These are phyloP conservation scores for Karstenula rhodostoma DNA, from an alignment of 2,329 filamentous ascomycete genomes.

Conservation along the genomic window DNA sequence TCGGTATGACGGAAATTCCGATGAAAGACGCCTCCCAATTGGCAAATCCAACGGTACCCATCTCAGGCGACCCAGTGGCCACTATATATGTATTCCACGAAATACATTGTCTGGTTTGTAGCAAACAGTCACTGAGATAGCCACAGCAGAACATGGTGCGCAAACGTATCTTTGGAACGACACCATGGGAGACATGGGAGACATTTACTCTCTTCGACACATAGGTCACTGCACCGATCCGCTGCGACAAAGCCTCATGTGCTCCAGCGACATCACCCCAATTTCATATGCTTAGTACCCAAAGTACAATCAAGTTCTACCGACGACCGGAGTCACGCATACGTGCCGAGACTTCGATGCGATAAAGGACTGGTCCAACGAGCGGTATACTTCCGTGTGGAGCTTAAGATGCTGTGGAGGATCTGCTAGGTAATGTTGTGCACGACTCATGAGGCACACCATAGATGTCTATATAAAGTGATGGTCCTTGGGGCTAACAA, in stretches of 20 bases:
- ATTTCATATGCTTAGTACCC: slow-evolving; percentile 1
- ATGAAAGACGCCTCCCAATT: too few relatives aligned
- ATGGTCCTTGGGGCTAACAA: neutral
- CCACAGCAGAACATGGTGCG: too few relatives aligned
- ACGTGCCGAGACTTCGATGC: slow-evolving; percentile 13
- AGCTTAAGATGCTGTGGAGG: neutral
- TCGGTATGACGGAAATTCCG: too few relatives aligned
- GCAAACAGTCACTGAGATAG: too few relatives aligned
- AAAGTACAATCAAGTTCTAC: neutral
- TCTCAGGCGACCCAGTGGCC: too few relatives aligned
- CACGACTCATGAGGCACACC: neutral
- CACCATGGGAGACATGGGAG: too few relatives aligned
- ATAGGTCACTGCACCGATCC: slow-evolving; percentile 15
- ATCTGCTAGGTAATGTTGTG: slow-evolving; percentile 11
- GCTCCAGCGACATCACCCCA: neutral
- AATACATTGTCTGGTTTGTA: too few relatives aligned
- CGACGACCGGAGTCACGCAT: slow-evolving; percentile 2
- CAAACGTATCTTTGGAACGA: too few relatives aligned
- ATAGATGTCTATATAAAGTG: neutral
- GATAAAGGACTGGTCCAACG: slow-evolving; percentile 9
- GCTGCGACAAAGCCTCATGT: slow-evolving; percentile 17
- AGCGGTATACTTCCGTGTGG: neutral
- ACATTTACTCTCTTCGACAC: too few relatives aligned
- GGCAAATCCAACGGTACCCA: too few relatives aligned
- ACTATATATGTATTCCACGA: neutral